Evolutionary conservation across 805 yeast species (phyloP).

Genomic region (Lipomyces lipofer): DNA sequence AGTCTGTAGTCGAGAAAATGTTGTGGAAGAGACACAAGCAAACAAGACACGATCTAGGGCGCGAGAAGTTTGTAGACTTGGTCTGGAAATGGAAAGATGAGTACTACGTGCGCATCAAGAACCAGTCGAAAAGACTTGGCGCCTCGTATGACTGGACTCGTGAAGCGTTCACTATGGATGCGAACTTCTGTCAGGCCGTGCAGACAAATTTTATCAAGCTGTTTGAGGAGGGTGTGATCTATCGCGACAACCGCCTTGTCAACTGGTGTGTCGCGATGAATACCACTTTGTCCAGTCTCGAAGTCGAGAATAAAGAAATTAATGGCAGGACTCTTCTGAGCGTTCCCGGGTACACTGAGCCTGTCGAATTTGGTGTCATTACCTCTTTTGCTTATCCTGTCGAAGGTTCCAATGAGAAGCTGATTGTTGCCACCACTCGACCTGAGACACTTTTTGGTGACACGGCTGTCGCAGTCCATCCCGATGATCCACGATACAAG

Average conservation of each 20-base stretch:
- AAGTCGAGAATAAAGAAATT: constrained; percentile 89
- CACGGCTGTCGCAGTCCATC: constrained; percentile 97
- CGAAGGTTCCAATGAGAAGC: constrained; percentile 78
- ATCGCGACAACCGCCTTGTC: constrained; percentile 88
- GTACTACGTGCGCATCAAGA: constrained; percentile 81
- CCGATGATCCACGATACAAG: constrained; percentile 86
- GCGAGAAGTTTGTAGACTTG: constrained; percentile 81
- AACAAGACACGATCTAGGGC: constrained; percentile 93
- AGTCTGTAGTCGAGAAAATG: constrained; percentile 96
- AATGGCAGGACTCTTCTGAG: constrained; percentile 76
- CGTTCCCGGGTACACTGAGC: constrained; percentile 83
- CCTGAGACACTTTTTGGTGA: constrained; percentile 99
- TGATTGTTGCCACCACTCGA: constrained; percentile 96
- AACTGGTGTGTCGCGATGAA: constrained; percentile 95
- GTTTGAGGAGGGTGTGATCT: constrained; percentile 93
- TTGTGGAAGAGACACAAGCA: constrained; percentile 82
- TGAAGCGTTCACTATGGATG: constrained; percentile 91
- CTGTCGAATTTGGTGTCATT: constrained; percentile 92
- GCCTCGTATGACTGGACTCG: constrained; percentile 96
- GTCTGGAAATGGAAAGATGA: constrained; percentile 99
- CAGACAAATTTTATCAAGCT: constrained; percentile 85
- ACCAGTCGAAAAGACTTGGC: constrained; percentile 83
- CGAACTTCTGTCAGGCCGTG: constrained; percentile 74
- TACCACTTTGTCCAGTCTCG: constrained; percentile 94
- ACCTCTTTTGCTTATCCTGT: constrained; percentile 94